phyloP scores from a whole-genome alignment of 805 yeast species.

The Kodamaea kaohsiungensis region DNA sequence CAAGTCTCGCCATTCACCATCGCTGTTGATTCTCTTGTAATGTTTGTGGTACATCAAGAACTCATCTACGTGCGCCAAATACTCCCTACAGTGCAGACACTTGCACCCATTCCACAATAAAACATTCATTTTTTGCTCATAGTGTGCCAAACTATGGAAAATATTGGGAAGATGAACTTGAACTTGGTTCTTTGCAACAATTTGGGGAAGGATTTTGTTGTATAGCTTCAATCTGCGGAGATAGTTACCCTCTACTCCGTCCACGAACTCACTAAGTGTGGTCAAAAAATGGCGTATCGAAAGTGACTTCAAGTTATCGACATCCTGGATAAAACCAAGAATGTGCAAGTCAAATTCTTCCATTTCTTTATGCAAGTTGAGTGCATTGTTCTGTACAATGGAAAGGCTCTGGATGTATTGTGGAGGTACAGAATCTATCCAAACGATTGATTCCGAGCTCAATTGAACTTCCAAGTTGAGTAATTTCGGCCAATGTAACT shows the following conservation, averaged over 20 bases:
- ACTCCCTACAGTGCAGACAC: conserved; percentile 55
- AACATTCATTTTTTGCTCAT: conserved; percentile 70
- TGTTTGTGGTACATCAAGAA: conserved; percentile 66
- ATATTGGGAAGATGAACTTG: conserved; percentile 59
- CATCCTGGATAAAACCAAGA: conserved; percentile 28
- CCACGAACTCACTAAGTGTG: conserved; percentile 52
- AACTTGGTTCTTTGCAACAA: conserved; percentile 33
- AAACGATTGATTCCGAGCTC: conserved; percentile 27
- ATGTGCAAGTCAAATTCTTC: conserved; percentile 51
- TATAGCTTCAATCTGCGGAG: conserved; percentile 57
- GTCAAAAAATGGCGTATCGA: conserved; percentile 56
- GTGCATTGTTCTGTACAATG: conserved; percentile 32
- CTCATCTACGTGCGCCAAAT: conserved; percentile 54
- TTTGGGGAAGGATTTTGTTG: conserved; percentile 47
- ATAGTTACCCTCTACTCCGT: conserved; percentile 76
- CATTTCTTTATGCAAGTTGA: conserved; percentile 32
- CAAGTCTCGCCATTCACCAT: conserved; percentile 55
- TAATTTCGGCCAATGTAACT: conserved; percentile 21
- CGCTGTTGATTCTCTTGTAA: conserved; percentile 35
- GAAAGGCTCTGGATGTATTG: conserved; percentile 35
- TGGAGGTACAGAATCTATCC: conserved; percentile 2
- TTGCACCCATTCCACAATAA: conserved; percentile 78
- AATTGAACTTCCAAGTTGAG: conserved; percentile 50
- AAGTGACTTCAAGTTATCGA: not conserved
- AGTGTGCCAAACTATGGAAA: conserved; percentile 60